phyloP scores from a whole-genome alignment of 768 basidiomycete species.

The Psilocybe cyanescens region DNA sequence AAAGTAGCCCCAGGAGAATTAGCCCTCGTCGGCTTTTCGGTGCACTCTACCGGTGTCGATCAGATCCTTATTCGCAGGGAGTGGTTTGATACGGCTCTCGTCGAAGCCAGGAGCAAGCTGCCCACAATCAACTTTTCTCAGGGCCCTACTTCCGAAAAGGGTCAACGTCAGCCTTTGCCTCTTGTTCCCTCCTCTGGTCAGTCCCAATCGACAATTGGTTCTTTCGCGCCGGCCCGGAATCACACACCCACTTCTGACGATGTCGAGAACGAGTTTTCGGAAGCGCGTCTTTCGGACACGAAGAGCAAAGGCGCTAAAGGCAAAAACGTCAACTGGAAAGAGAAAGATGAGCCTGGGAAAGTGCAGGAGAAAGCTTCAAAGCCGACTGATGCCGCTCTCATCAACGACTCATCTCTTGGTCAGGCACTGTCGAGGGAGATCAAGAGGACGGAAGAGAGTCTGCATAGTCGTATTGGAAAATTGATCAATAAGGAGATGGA shows the following conservation, averaged over 20 bases:
- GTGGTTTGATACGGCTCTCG: conserved; percentile 77
- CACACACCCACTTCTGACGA: conserved; percentile 81
- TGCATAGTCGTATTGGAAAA: conserved; percentile 77
- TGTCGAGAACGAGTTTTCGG: conserved; percentile 69
- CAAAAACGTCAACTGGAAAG: conserved; percentile 68
- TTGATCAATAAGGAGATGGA: conserved; percentile 88
- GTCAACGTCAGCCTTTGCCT: conserved; percentile 27
- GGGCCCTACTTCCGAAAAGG: conserved; percentile 24
- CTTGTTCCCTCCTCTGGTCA: conserved; percentile 24
- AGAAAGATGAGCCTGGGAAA: conserved; percentile 44
- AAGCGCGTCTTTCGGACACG: conserved; percentile 51
- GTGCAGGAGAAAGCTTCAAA: conserved; percentile 37
- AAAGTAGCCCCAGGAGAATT: conserved; percentile 77
- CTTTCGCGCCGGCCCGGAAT: conserved; percentile 43
- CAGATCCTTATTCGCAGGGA: conserved; percentile 86
- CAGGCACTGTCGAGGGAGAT: conserved; percentile 76
- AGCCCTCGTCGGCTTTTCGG: conserved; percentile 84
- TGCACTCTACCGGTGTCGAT: conserved; percentile 89
- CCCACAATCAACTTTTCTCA: conserved; percentile 47
- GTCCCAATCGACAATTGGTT: conserved; percentile 17
- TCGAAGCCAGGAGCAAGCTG: conserved; percentile 60
- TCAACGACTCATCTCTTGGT: conserved; percentile 59
- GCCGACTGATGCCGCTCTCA: conserved; percentile 35
- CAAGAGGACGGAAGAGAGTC: conserved; percentile 78
- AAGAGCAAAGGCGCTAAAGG: conserved; percentile 47